Base-by-base conservation (phyloP, 352 stramenopile species). In the Ophiocytium majus region DNA sequence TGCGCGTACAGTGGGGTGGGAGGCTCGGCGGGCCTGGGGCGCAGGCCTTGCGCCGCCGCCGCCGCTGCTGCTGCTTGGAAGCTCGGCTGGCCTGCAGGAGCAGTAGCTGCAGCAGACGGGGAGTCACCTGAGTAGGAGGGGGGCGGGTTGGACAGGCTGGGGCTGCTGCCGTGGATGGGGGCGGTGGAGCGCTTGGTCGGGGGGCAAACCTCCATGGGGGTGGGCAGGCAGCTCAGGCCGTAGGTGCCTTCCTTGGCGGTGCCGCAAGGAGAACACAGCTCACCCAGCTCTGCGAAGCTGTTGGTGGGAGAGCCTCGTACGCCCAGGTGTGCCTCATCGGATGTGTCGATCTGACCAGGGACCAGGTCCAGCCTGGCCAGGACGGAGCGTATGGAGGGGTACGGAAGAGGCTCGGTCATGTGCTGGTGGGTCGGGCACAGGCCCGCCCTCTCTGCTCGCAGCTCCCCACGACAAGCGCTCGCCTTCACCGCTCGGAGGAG, bases 331-430 rank as follows among this genome's bases (percentile, higher is more conserved):
- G 43, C 5, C 43, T 57, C 5, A 5, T 78, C 66, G 5, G 66
- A 78, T 14, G 66, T 78, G 35, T 78, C 66, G 32, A 78, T 78
- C 66, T 78, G 32, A 14, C 66, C 66, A 78, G 66, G 66, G 5
- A 78, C 66, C 35, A 78, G 35, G 35, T 78, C 66, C 35, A 78
- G 5, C 32, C 66, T 43, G 35, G 5, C 66, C 32, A 78, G 66
- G 5, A 78, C 66, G 14, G 66, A 78, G 5, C 66, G 5, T 5
- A 78, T 17, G 32, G 66, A 43, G 32, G 5, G 66, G 14, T 5
- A 10, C 32, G 5, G 66, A 14, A 78, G 14, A 14, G 66, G 43
- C 43, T 5, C 43, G 5, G 43, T 57, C 43, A 14, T 14, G 43
- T 57, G n/a, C n/a, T n/a, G n/a, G n/a, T n/a, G n/a, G n/a, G n/a